A percentile compares a stretch with the other conserved stretches of the same genome.
phyloP scores from a whole-genome alignment of 2,329 filamentous ascomycete genomes.

The Cladophialophora bantiana region DNA sequence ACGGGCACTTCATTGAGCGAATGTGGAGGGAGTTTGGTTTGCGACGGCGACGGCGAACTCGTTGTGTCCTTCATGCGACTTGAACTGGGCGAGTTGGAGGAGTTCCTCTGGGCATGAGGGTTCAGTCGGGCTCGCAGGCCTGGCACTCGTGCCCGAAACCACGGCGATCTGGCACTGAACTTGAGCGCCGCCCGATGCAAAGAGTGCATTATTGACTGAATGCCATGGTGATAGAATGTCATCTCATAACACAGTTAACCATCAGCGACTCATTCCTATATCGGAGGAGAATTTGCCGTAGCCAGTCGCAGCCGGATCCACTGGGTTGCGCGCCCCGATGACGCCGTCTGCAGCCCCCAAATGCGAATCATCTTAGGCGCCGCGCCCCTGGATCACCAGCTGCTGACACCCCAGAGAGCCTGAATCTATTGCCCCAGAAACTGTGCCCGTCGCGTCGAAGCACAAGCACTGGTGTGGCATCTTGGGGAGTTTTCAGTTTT shows the following conservation, averaged over 20 bases:
- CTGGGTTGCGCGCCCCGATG: constrained; percentile 19
- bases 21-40: constrained; percentile 24
- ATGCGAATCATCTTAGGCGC: not conserved
- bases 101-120: constrained; percentile 26
- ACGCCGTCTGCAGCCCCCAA: constrained; percentile 8
- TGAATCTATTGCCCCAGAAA: not conserved
- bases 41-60: not conserved
- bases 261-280: constrained; percentile 16
- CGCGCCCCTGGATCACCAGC: not conserved
- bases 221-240: constrained; percentile 21
- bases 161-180: constrained; percentile 31
- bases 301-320: constrained; percentile 3
- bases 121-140: constrained; percentile 23
- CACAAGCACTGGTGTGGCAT: no score
- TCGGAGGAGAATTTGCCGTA: constrained; percentile 7
- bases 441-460: not conserved
- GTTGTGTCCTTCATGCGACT: constrained; percentile 21
- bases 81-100: constrained; percentile 19
- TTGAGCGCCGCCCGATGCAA: constrained; percentile 32
- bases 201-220: constrained; percentile 24
- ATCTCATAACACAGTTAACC: not conserved
- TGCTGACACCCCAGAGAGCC: not conserved
- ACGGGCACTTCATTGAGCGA: constrained; percentile 23
- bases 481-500: no score
- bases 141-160: constrained; percentile 18